Evolutionary conservation across 768 basidiomycete genomes (phyloP), one percentile per base, ranked within the genome.

Genomic region (Lentinula boryana): DNA sequence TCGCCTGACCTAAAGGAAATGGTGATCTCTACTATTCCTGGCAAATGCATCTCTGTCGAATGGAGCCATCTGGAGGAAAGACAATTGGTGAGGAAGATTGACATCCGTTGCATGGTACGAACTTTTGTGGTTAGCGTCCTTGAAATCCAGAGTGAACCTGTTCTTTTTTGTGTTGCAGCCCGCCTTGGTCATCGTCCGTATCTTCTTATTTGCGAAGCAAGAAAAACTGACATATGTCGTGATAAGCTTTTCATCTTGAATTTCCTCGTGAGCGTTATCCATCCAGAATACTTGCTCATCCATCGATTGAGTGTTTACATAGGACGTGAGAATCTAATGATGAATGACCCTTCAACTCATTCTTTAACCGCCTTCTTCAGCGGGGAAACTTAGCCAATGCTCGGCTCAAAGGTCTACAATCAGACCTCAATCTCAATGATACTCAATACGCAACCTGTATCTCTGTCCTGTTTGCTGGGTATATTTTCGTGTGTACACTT

Each of bases 391-490:
- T 64, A 15, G 55, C 63, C 23, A 64, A 55, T 50, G 69, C 69
- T 6, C 65, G 68, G 15, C 63, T 70, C 10, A 63, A 68, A 61
- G 68, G 69, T 40, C 62, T 70, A 32, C 63, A 70, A 43, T 41
- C 57, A 9, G 69, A 70, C 48, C 55, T 70, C 31, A 63, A 66
- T 27, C 67, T 70, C 21, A 51, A 54, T 21, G 67, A 69, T n/a
- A 61, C 63, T 31, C 63, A 71, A 61, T 71, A 64, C 59, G 49
- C 68, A 1, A 68, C 70, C 3, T 12, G 58, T 63, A 16, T 41
- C 67, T 27, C 70, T 18, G 63, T 71, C 51, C 58, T 71, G 21
- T 71, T 63, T 31, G 63, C 67, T 2, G 68, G 68, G 5, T 69
- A 69, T 61, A 68, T 69, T 52, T 56, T 68, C 51, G 62, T 63